Base-by-base conservation (phyloP, 208 protist species). In the Kentomonas sorsogonicus region DNA sequence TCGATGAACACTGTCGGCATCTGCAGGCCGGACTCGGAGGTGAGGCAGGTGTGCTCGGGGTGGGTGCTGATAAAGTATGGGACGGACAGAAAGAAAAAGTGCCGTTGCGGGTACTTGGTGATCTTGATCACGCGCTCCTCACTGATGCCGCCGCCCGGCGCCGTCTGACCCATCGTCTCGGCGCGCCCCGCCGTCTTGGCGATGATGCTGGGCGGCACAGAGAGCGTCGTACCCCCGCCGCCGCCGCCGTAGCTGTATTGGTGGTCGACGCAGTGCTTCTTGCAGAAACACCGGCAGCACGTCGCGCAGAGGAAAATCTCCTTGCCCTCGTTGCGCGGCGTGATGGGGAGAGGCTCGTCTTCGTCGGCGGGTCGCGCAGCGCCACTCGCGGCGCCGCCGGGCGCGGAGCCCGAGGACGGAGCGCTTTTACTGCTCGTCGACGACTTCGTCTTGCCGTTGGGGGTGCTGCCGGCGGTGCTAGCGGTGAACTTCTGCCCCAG, bases 221-320 rank as follows among this genome's bases (percentile, higher is more conserved):
- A n/a, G n/a, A n/a, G n/a, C n/a, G n/a, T n/a, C n/a, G n/a, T n/a
- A n/a, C n/a, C n/a, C 7, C 33, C 54, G 2, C 33, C n/a, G 0
- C 38, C 56, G 1, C 40, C 30, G 23, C 27, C 48, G 5, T 68
- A 72, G 47, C 72, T 83, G 33, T 80, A 77, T 50, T 78, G 59
- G 51, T 92, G 85, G 13, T 72, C 68, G 26, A 54, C 63, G 20
- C 60, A 72, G 57, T 92, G 85, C 25, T 79, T 64, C 18, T 50
- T 23, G 55, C 85, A 92, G 69, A 83, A 92, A 53, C 80, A 92
- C 26, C 53, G 54, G 18, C 66, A 77, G 29, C 85, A 92, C 18
- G 81, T 81, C 18, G 76, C 66, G 38, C 85, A 92, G 23, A 92
- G 56, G 51, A 83, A 89, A 27, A 92, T 40, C 52, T 87, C 75